Conservation (phyloP, 2,329 filamentous ascomycete species). For the Myriosclerotinia curreyana region DNA sequence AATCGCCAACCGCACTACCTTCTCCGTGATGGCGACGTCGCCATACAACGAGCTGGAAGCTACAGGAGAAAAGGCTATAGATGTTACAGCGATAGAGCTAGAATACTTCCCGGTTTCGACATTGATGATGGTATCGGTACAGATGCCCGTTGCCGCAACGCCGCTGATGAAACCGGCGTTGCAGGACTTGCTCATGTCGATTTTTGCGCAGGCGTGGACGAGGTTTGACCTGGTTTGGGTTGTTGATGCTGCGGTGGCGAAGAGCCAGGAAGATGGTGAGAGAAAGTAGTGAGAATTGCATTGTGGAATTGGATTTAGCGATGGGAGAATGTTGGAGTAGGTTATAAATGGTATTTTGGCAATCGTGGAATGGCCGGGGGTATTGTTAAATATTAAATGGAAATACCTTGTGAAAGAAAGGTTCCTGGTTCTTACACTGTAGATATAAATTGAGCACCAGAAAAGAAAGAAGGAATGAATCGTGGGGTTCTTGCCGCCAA, state of each 20-base stretch:
- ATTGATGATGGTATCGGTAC: not conserved
- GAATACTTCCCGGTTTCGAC: not conserved
- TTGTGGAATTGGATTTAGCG: not conserved
- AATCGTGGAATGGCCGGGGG: too few species aligned
- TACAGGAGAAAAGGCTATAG: not conserved
- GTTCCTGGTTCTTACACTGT: not conserved
- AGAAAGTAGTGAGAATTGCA: not conserved
- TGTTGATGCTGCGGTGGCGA: not conserved
- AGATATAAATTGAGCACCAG: not conserved
- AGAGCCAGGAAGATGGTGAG: not conserved
- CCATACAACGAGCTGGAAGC: not conserved
- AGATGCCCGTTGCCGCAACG: not conserved
- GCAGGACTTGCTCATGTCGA: not conserved
- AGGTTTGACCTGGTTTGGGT: not conserved
- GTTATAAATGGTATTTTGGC: not conserved
- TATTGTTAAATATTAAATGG: not conserved
- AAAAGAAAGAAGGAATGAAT: not conserved
- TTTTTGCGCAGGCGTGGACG: not conserved
- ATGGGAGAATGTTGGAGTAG: not conserved
- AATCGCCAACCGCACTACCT: not conserved
- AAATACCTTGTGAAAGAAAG: not conserved
- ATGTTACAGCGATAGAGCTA: not conserved
- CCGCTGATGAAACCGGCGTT: conserved; percentile 4
- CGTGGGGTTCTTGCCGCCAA: conserved; percentile 2
- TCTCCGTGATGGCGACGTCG: not conserved